Conservation (phyloP, 1,139 yeast genomes). For the Yamadazyma trypodendri region DNA sequence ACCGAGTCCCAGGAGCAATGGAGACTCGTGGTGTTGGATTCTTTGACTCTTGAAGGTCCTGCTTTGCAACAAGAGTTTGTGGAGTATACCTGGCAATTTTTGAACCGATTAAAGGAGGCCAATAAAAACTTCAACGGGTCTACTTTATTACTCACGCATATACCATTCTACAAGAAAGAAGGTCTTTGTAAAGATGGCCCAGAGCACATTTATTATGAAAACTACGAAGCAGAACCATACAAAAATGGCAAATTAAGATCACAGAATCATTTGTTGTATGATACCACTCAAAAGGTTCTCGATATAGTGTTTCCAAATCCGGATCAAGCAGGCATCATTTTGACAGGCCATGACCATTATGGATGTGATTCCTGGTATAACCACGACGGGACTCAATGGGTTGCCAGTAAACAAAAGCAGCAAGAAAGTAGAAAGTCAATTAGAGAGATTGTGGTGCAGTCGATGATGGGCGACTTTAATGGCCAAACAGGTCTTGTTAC, state of each 20-base stretch:
- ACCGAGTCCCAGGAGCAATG: conserved; percentile 64
- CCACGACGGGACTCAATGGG: conserved; percentile 48
- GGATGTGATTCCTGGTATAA: conserved; percentile 79
- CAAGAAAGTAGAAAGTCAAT: conserved; percentile 36
- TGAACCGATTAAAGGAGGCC: conserved; percentile 53
- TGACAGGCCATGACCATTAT: conserved; percentile 96
- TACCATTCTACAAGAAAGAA: conserved; percentile 77
- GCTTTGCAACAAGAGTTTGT: conserved; percentile 72
- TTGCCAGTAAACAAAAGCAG: conserved; percentile 46
- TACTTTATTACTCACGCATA: conserved; percentile 82
- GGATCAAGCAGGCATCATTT: conserved; percentile 67
- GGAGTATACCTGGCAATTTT: conserved; percentile 68
- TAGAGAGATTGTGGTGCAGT: conserved; percentile 79
- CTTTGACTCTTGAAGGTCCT: conserved; percentile 87
- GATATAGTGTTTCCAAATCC: conserved; percentile 64
- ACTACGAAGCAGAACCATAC: conserved; percentile 56
- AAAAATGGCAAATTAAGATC: conserved; percentile 70
- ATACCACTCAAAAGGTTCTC: conserved; percentile 64
- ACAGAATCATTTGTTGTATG: conserved; percentile 80
- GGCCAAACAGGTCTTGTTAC: conserved; percentile 87
- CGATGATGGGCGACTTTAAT: conserved; percentile 95
- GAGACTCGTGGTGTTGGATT: conserved; percentile 83
- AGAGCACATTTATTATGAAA: conserved; percentile 54
- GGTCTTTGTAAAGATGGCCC: conserved; percentile 92
- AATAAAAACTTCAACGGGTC: conserved; percentile 62